Conservation (phyloP, 768 basidiomycete genomes). For the Pleurotus giganteus region DNA sequence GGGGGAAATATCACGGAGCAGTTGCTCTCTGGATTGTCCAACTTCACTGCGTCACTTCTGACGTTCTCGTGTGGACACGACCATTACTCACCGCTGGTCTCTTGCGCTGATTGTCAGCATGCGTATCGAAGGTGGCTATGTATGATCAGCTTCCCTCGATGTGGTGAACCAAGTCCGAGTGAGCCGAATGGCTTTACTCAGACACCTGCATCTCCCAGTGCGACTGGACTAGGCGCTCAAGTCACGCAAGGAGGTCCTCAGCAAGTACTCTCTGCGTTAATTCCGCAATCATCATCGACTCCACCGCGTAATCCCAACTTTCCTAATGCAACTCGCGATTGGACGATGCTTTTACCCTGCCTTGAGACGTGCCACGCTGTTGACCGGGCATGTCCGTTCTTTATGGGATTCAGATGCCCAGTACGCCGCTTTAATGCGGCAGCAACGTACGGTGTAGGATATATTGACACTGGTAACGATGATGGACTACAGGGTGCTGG, state of each 20-base stretch:
- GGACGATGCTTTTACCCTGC: slow-evolving; percentile 72
- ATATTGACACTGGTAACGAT: slow-evolving; percentile 51
- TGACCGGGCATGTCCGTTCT: slow-evolving; percentile 75
- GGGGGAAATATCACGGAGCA: slow-evolving; percentile 39
- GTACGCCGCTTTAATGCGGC: slow-evolving; percentile 56
- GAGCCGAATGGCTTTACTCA: slow-evolving; percentile 33
- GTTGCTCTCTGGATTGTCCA: slow-evolving; percentile 60
- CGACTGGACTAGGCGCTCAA: slow-evolving; percentile 28
- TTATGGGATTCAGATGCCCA: slow-evolving; percentile 73
- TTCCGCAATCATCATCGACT: slow-evolving; percentile 37
- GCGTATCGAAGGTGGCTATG: slow-evolving; percentile 82
- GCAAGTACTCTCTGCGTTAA: slow-evolving; percentile 47
- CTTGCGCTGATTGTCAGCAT: slow-evolving; percentile 71
- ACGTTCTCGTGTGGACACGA: slow-evolving; percentile 81
- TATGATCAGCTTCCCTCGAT: slow-evolving; percentile 69
- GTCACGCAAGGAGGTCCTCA: slow-evolving; percentile 24
- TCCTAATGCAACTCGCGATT: slow-evolving; percentile 42
- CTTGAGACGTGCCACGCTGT: slow-evolving; percentile 73
- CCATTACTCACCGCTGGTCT: slow-evolving; percentile 72
- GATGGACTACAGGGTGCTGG: slow-evolving; percentile 48
- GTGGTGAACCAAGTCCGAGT: slow-evolving; percentile 49
- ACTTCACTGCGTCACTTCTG: slow-evolving; percentile 71
- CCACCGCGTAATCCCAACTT: slow-evolving; percentile 45
- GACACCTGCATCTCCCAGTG: slow-evolving; percentile 26
- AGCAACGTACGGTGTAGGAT: slow-evolving; percentile 75